A percentile compares a stretch with the other conserved stretches of the same genome.
These are phyloP conservation scores for Phytophthora palmivora DNA, from an alignment of 352 stramenopile genomes.

Conservation along the genomic window DNA sequence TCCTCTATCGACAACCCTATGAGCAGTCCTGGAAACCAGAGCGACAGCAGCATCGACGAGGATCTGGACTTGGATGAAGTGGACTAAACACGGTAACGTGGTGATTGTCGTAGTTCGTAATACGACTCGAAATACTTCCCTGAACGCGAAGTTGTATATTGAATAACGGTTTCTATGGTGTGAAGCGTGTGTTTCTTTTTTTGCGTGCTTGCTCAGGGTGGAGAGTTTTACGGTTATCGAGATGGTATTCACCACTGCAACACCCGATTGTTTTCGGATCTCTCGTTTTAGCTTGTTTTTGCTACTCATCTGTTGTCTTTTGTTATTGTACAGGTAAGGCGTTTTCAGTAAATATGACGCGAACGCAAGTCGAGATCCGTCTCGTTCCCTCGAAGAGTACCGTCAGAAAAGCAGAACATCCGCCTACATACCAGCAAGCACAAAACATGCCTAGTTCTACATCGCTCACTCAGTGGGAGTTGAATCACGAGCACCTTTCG, in stretches of 20 bases:
- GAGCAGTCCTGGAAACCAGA: slow-evolving; percentile 16
- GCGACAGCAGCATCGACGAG: slow-evolving; percentile 60
- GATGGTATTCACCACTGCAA: slow-evolving; percentile 3
- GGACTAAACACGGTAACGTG: slow-evolving; percentile 43
- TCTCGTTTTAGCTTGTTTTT: slow-evolving; percentile 20
- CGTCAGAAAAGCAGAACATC: neutral
- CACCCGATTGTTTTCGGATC: slow-evolving; percentile 29
- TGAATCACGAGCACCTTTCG: neutral
- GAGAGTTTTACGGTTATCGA: neutral
- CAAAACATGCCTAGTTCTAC: slow-evolving; percentile 25
- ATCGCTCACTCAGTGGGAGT: neutral
- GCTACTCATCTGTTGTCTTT: slow-evolving; percentile 4
- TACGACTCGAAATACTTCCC: slow-evolving; percentile 21
- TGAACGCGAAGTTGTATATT: slow-evolving; percentile 33
- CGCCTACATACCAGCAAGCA: slow-evolving; percentile 54
- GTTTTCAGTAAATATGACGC: slow-evolving; percentile 11
- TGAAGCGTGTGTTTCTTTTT: neutral
- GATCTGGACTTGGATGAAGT: slow-evolving; percentile 78
- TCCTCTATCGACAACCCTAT: slow-evolving; percentile 18
- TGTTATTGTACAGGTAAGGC: neutral
- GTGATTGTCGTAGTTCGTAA: slow-evolving; percentile 9
- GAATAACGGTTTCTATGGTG: slow-evolving; percentile 28
- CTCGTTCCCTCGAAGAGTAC: slow-evolving; percentile 29
- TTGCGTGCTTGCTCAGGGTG: slow-evolving; percentile 9
- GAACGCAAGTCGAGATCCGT: slow-evolving; percentile 41